phyloP scores from a whole-genome alignment of 2,329 filamentous ascomycete species.

The Aspergillus bombycis region DNA sequence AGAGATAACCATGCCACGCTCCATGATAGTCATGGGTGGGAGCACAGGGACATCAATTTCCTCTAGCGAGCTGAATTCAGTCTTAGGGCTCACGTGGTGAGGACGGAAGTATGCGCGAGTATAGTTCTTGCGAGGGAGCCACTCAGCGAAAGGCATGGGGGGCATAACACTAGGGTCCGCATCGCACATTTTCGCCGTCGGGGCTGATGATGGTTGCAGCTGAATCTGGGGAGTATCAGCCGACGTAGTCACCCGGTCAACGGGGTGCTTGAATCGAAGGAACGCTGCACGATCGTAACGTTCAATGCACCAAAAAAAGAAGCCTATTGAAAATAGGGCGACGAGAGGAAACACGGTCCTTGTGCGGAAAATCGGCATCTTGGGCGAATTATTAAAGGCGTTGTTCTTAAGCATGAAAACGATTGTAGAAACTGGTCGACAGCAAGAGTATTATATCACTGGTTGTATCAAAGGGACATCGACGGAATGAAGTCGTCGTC shows the following conservation, averaged over 20 bases:
- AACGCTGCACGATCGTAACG: conserved; percentile 43
- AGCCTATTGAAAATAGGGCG: conserved; percentile 40
- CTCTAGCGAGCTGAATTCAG: conserved; percentile 44
- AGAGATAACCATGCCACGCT: conserved; percentile 43
- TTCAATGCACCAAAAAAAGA: conserved; percentile 46
- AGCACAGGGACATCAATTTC: conserved; percentile 42
- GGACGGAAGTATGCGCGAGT: conserved; percentile 47
- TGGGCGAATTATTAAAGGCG: conserved; percentile 29
- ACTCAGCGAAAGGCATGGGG: conserved; percentile 43
- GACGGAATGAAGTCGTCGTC: conserved; percentile 12
- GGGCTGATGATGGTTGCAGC: conserved; percentile 22
- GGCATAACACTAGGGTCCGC: conserved; percentile 38
- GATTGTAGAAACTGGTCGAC: conserved; percentile 6
- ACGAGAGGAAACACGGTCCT: conserved; percentile 44
- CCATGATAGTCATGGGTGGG: conserved; percentile 41
- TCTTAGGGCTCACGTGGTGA: conserved; percentile 37
- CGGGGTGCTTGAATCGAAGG: conserved; percentile 40
- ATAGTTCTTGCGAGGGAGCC: conserved; percentile 49
- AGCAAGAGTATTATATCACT: conserved; percentile 15
- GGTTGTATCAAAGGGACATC: conserved; percentile 19
- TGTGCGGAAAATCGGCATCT: conserved; percentile 43
- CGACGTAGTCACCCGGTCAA: conserved; percentile 31
- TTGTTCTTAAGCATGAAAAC: conserved; percentile 37
- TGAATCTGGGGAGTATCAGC: conserved; percentile 25
- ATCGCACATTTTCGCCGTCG: conserved; percentile 33